Base-by-base conservation (phyloP, 345 rosid species). In the Hevea brasiliensis region DNA sequence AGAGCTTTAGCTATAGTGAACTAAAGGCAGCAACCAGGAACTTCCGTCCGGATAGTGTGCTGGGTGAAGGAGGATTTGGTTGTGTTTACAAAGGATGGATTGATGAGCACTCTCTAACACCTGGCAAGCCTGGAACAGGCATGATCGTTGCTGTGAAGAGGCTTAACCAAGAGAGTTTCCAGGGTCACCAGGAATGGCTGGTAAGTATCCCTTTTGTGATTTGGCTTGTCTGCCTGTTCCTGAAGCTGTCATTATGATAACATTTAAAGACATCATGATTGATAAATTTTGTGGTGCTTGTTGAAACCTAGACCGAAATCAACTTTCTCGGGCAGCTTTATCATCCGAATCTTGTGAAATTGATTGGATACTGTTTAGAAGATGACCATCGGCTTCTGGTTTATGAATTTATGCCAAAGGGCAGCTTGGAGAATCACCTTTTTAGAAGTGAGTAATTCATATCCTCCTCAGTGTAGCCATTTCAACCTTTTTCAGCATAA, bases 111-210 rank as follows among this genome's bases (percentile, higher is more conserved):
- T 29, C 79, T 50, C 48, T 74, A 61, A 71, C 76, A 12, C 76
- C 82, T 50, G 75, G 57, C 21, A 74, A 7, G 75, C 73, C 82
- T 6, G 82, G 78, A 8, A 79, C 75, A 17, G 82, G 82, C 61
- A 57, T 61, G 59, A 75, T 79, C 32, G 74, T 79, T 71, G 82
- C 82, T 41, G 82, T 79, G 18, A 79, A 79, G 65, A 74, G 58
- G 75, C 82, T 79, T 58, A 60, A 66, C 68, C 82, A 79, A 45
- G 82, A 79, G 61, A 32, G 82, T 74, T 79, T 57, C 65, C 82
- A 79, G 65, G 82, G 82, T 54, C 82, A 79, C 68, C 82, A 79
- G 69, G 82, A 79, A 66, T 79, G 82, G 82, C 59, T 79, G 82
- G 82, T 79, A 53, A 65, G 71, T 65, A 21, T 73, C 29, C 44